A percentile compares a stretch with the other conserved stretches of the same genome.
phyloP scores from a whole-genome alignment of 2,329 filamentous ascomycete species.

The Fusarium transvaalense region DNA sequence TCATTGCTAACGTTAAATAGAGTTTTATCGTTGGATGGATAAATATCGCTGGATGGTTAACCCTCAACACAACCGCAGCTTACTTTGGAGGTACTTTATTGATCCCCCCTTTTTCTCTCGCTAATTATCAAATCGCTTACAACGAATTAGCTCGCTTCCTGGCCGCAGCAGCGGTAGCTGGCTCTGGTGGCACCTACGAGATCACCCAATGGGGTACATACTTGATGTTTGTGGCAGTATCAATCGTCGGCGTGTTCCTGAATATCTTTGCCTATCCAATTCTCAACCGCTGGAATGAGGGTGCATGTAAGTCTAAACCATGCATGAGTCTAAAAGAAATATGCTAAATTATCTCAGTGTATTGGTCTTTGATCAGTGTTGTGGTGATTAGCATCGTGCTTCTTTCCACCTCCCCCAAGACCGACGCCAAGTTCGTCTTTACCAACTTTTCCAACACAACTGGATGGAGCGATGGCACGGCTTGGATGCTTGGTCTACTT shows the following conservation, averaged over 20 bases:
- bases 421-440: constrained; percentile 59
- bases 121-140: constrained; percentile 1
- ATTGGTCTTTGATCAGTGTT: constrained; percentile 58
- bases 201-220: constrained; percentile 58
- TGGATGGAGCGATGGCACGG: constrained; percentile 60
- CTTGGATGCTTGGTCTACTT: constrained; percentile 62
- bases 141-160: constrained; percentile 56
- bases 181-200: constrained; percentile 54
- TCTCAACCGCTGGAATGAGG: constrained; percentile 57
- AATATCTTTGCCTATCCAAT: constrained; percentile 59
- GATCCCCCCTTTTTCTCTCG: neutral
- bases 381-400: constrained; percentile 59
- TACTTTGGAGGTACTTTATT: constrained; percentile 58
- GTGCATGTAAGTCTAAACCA: constrained; percentile 49
- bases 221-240: constrained; percentile 55
- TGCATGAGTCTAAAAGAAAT: accelerated
- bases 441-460: constrained; percentile 60
- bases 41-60: constrained; percentile 61
- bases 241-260: constrained; percentile 45
- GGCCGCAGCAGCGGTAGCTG: constrained; percentile 57
- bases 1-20: constrained; percentile 36
- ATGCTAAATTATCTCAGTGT: constrained; percentile 45
- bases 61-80: constrained; percentile 58
- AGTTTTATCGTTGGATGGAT: constrained; percentile 61
- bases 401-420: constrained; percentile 56